Base-by-base conservation (phyloP, 1,284 basidiomycete species). In the Ganoderma leucocontextum region DNA sequence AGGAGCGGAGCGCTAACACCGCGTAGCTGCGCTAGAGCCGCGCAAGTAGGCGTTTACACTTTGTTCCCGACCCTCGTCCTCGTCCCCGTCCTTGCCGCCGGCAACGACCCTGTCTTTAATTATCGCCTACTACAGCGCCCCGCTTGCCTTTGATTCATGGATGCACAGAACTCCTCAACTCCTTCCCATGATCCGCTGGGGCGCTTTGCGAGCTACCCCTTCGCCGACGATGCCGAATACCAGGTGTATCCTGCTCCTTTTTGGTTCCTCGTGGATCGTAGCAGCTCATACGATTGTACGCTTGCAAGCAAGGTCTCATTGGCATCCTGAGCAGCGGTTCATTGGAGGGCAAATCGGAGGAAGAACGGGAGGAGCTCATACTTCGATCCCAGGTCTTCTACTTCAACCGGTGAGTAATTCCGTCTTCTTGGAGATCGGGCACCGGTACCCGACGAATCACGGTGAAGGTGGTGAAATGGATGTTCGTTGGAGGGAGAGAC, bases 321-420 rank as follows among this genome's bases (percentile, higher is more conserved):
- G 86, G 83, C 64, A 86, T 93, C 49, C 67, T 89, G 10, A 77
- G 83, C 6, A 82, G 81, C 36, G 82, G 81, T 17, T 77, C 80
- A 4, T 71, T 85, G 25, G 77, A 80, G 15, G 79, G 77, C 8
- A 79, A 82, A 44, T 72, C 83, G 0, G 77, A 82, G 5, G 82
- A 82, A n/a, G 82, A 84, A 41, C 79, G 77, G 69, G 83, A 85
- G 13, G 83, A 87, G 35, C 79, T 88, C 25, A 65, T 89, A 49
- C 82, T 85, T 7, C 84, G 83, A 49, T 87, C 88, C 4, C 82
- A 86, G 35, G 82, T 92, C 0, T 93, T 91, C 77, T 93, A 92
- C 78, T 93, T 91, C 79, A 91, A 91, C 74, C 85, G 85, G 91
- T 90, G 74, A 66, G 83, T 70, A 61, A 60, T 62, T 39, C 47